Conservation (phyloP, 2,329 filamentous ascomycete genomes). For the Fusarium piperis region DNA sequence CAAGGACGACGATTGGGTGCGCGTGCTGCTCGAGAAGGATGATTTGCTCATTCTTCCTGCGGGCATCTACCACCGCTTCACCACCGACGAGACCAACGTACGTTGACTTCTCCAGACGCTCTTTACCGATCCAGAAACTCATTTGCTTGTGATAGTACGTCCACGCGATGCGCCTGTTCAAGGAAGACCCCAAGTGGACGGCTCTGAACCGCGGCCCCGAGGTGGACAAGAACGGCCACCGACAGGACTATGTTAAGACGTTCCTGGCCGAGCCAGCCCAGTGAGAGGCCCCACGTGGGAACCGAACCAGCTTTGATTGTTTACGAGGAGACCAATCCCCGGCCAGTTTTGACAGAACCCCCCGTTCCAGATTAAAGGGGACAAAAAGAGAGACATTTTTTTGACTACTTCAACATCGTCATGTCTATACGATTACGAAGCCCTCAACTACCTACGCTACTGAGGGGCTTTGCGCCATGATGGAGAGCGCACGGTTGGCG, state of each 20-base stretch:
- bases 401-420: neutral
- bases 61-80: slow-evolving; percentile 98
- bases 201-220: slow-evolving; percentile 83
- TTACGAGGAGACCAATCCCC: neutral
- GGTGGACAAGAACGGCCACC: slow-evolving; percentile 80
- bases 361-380: neutral
- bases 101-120: slow-evolving; percentile 50
- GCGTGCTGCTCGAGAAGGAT: slow-evolving; percentile 83
- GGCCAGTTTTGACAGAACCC: neutral
- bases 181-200: slow-evolving; percentile 99
- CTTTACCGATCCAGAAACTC: neutral
- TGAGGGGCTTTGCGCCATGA: neutral
- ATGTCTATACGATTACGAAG: slow-evolving; percentile 3
- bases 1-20: slow-evolving; percentile 86
- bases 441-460: neutral
- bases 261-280: slow-evolving; percentile 48
- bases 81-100: slow-evolving; percentile 90
- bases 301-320: slow-evolving; percentile 9
- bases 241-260: slow-evolving; percentile 77
- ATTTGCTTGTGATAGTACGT: slow-evolving; percentile 72
- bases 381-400: neutral
- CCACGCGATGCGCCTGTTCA: slow-evolving; percentile 95
- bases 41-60: slow-evolving; percentile 94
- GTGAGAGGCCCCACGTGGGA: slow-evolving; percentile 39
- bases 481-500: slow-evolving; percentile 21